Base-by-base conservation (phyloP, 2,329 filamentous ascomycete genomes). In the Amesomyces nigricolor region DNA sequence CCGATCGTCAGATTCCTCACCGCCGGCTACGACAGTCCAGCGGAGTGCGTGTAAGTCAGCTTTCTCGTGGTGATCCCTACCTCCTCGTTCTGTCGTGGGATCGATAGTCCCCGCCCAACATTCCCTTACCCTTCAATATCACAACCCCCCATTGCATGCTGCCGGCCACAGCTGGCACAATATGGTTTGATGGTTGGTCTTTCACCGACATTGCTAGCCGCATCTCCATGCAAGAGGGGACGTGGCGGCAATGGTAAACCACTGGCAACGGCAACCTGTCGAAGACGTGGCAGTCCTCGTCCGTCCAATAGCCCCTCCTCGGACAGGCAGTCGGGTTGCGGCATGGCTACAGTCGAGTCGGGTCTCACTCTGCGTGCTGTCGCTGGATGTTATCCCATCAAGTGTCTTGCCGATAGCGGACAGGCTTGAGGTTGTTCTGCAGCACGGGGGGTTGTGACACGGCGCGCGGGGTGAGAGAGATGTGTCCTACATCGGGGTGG, bases 201-300 rank as follows among this genome's bases (percentile, higher is more conserved):
- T 50, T 53, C 54, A 55, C 58, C 54, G 54, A 59, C 54, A 50
- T 48, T 55, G 39, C 45, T 47, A 47, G 45, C 52, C 50, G 58
- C 58, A 55, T 54, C 11, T 13, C 37, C 22, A 51, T 54, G 54
- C 54, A 51, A n/a, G 40, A 43, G 38, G 35, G 14, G 16, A 32
- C 30, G 51, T 35, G 35, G 38, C 46, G 22, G 17, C 47, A 16
- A 17, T 14, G 17, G 30, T 29, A 11, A n/a, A 16, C 22, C 47
- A 22, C 11, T 17, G 35, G 30, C 30, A 44, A 47, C 46, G 38
- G 48, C 43, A 47, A 17, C 32, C 32, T 9, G 9, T 35, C 32
- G 4, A 35, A 14, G 51, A 16, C 51, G 35, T 49, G 35, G 50
- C 45, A 51, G 17, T 39, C 37, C 11, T 39, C 9, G 7, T 46